Conservation (phyloP, 371 early-diverging fungal species). For the Nosema granulosis region DNA sequence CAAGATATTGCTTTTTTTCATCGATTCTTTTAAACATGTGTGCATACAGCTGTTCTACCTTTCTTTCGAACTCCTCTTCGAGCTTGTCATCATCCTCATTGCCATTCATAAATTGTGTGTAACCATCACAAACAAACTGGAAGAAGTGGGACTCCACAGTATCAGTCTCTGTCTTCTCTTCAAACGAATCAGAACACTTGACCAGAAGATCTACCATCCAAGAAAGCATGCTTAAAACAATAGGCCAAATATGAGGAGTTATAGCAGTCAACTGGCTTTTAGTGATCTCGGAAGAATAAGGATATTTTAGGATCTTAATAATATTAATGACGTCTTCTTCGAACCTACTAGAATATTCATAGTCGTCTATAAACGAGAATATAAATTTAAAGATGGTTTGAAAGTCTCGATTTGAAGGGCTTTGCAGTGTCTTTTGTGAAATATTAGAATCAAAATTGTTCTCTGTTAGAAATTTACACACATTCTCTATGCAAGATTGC, state of each 20-base stretch:
- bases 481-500: conserved; percentile 68
- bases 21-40: conserved; percentile 48
- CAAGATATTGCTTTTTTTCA: conserved; percentile 18
- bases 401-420: conserved; percentile 77
- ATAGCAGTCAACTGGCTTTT: conserved; percentile 76
- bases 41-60: conserved; percentile 30
- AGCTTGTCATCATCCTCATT: conserved; percentile 50
- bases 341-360: conserved; percentile 70
- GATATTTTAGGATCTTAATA: conserved; percentile 77
- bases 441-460: conserved; percentile 72
- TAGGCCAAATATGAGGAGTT: conserved; percentile 79
- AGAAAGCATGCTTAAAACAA: conserved; percentile 74
- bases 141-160: conserved; percentile 56
- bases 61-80: conserved; percentile 53
- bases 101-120: conserved; percentile 64
- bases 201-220: conserved; percentile 81
- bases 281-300: conserved; percentile 77
- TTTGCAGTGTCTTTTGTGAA: conserved; percentile 70
- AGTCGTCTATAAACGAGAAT: conserved; percentile 74
- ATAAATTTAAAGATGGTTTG: conserved; percentile 80
- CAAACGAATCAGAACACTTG: conserved; percentile 13
- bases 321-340: conserved; percentile 78
- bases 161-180: background rate
- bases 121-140: conserved; percentile 64
- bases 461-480: conserved; percentile 72